Evolutionary conservation across 257 asterid genomes (phyloP).

Genomic region (Marsdenia floribunda): DNA sequence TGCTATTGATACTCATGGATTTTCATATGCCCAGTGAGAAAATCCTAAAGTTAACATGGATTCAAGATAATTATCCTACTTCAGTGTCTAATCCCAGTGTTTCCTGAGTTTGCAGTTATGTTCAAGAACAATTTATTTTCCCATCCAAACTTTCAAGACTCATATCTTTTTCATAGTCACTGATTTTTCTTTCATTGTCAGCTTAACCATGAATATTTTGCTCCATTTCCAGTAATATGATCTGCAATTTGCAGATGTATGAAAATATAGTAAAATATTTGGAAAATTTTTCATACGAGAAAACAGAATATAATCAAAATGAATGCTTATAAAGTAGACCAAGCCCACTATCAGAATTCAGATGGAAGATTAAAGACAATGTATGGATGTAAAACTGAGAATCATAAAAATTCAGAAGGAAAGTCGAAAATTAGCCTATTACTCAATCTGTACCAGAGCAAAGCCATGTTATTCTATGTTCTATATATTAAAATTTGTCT

Average conservation of each 20-base stretch:
- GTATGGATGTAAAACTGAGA: not conserved
- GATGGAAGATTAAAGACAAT: not conserved
- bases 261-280: not conserved
- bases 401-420: not conserved
- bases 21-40: not conserved
- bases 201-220: no score
- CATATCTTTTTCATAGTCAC: no score
- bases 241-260: not conserved
- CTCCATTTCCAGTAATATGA: not conserved
- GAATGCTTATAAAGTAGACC: not conserved
- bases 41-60: not conserved
- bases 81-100: not conserved
- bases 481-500: not conserved
- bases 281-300: not conserved
- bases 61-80: not conserved
- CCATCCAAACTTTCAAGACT: no score
- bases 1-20: not conserved
- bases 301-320: not conserved
- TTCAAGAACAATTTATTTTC: not conserved
- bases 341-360: not conserved
- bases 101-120: not conserved
- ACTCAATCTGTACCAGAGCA: not conserved
- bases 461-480: not conserved
- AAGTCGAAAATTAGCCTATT: not conserved
- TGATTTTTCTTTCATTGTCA: no score